phyloP scores from a whole-genome alignment of 331 rosid species.

The Quercus phellos region DNA sequence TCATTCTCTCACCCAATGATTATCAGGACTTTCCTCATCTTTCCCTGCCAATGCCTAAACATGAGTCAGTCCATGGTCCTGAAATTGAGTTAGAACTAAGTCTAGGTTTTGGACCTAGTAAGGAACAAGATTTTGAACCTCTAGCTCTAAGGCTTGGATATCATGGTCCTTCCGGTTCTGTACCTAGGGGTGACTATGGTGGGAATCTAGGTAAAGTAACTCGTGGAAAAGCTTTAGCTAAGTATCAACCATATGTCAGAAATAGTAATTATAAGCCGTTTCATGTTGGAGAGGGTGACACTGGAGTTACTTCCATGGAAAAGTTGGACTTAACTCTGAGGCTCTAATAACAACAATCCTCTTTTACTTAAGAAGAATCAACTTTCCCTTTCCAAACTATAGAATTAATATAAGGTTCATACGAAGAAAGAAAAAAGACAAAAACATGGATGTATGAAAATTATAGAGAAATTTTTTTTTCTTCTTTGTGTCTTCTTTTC shows the following conservation, averaged over 20 bases:
- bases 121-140: background rate
- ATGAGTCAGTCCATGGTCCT: background rate
- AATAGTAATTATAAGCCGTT: background rate
- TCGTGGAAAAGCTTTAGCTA: background rate
- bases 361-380: too few relatives aligned
- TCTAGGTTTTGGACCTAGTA: background rate
- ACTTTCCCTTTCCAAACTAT: background rate
- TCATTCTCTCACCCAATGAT: background rate
- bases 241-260: background rate
- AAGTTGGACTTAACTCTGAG: constrained; percentile 17
- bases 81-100: background rate
- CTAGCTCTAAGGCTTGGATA: background rate
- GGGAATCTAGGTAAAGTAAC: background rate
- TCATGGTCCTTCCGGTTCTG: background rate
- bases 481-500: too few relatives aligned
- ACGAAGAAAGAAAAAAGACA: too few relatives aligned
- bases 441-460: too few relatives aligned
- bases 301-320: background rate
- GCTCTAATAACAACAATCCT: background rate
- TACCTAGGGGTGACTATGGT: background rate
- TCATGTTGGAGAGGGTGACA: background rate
- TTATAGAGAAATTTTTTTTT: too few relatives aligned
- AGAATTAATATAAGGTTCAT: background rate
- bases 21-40: background rate
- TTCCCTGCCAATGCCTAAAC: background rate